These are phyloP conservation scores for Cystofilobasidium macerans DNA, from an alignment of 768 basidiomycete genomes.

Conservation along the genomic window DNA sequence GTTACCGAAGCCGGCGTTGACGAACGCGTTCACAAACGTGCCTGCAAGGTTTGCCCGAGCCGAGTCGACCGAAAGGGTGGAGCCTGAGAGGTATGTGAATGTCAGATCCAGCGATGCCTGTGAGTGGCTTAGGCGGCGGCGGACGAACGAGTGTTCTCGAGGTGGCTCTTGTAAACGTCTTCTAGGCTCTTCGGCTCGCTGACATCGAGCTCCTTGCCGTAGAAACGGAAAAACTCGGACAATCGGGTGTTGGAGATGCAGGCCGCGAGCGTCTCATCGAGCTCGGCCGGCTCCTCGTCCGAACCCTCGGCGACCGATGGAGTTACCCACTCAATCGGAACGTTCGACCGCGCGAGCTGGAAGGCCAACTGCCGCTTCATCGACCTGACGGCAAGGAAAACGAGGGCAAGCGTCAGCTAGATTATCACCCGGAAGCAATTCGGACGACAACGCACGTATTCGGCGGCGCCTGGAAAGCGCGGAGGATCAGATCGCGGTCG, in stretches of 20 bases:
- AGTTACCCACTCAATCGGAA: conserved; percentile 77
- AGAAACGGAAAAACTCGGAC: conserved; percentile 71
- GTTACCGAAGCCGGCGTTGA: conserved; percentile 96
- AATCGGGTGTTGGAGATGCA: conserved; percentile 78
- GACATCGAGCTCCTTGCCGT: conserved; percentile 88
- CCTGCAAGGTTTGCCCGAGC: conserved; percentile 89
- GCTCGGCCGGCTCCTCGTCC: conserved; percentile 51
- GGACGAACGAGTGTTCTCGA: conserved; percentile 69
- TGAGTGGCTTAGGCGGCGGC: no score
- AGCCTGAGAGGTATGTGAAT: conserved; percentile 41
- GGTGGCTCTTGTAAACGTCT: conserved; percentile 93
- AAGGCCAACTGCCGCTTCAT: conserved; percentile 95
- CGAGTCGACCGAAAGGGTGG: conserved; percentile 72
- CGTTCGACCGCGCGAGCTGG: conserved; percentile 80
- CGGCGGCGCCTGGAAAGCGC: conserved; percentile 78
- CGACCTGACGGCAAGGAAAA: conserved; percentile 1
- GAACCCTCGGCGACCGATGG: conserved; percentile 45
- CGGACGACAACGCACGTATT: conserved; percentile 56
- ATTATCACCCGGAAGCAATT: neutral
- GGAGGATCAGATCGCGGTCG: conserved; percentile 63
- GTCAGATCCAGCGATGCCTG: no score
- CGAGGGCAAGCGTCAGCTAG: conserved; percentile 30
- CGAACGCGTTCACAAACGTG: conserved; percentile 97
- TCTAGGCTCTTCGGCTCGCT: conserved; percentile 80
- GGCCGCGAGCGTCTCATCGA: conserved; percentile 70